A percentile compares a stretch with the other conserved stretches of the same genome.
phyloP scores from a whole-genome alignment of 495 filamentous ascomycete genomes.

The Aspergillus bridgeri region DNA sequence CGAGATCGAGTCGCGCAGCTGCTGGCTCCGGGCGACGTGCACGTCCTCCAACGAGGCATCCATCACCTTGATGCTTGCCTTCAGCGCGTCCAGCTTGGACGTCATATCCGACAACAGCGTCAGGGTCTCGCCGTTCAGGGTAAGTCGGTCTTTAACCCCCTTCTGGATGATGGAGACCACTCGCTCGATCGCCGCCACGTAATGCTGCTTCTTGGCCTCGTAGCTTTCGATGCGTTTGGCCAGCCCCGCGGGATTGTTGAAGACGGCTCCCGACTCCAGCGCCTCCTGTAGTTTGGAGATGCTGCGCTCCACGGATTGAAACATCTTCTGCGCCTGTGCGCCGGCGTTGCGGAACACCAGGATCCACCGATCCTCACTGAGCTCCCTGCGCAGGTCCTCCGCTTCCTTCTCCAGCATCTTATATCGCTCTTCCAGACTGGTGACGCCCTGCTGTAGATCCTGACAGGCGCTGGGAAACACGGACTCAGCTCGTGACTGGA shows the following conservation, averaged over 20 bases:
- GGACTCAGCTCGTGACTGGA: conserved; percentile 67
- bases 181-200: conserved; percentile 88
- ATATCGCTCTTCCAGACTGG: conserved; percentile 71
- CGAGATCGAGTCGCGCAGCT: conserved; percentile 87
- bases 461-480: conserved; percentile 87
- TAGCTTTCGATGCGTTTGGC: conserved; percentile 86
- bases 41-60: conserved; percentile 72
- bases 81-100: conserved; percentile 70
- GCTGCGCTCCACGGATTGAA: conserved; percentile 84
- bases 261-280: conserved; percentile 66
- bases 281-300: conserved; percentile 77
- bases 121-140: conserved; percentile 91
- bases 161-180: conserved; percentile 89
- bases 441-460: conserved; percentile 71
- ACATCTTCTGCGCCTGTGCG: conserved; percentile 89
- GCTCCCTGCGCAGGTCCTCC: conserved; percentile 77
- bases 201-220: conserved; percentile 92
- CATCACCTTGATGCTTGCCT: conserved; percentile 70
- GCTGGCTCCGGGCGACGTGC: conserved; percentile 61
- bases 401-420: conserved; percentile 82
- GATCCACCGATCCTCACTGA: conserved; percentile 94
- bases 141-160: conserved; percentile 84
- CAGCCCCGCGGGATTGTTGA: conserved; percentile 62
- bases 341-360: conserved; percentile 92
- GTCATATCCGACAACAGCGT: conserved; percentile 79